Evolutionary conservation across 768 basidiomycete genomes (phyloP).

Genomic region (Auricularia heimuer): DNA sequence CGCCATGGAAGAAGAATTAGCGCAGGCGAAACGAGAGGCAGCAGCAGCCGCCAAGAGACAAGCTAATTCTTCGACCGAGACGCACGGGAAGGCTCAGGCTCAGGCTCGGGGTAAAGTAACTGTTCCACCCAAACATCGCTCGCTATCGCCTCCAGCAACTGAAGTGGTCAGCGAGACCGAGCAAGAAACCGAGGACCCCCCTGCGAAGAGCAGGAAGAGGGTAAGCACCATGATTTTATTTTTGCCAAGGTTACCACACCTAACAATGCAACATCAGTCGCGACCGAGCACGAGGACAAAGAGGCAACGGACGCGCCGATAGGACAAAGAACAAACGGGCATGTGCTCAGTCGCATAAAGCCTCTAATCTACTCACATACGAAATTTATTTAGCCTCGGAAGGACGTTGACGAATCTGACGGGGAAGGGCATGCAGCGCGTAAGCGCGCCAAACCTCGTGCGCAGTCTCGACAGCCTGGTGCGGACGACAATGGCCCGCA

Average conservation of each 20-base stretch:
- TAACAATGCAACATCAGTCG: not conserved
- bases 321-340: too few species aligned
- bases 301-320: not conserved
- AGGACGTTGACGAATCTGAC: not conserved
- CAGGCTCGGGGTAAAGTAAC: slow-evolving; percentile 18
- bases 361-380: not conserved
- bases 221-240: not conserved
- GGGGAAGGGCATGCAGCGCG: not conserved
- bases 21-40: slow-evolving; percentile 15
- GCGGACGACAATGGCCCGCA: not conserved
- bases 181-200: slow-evolving; percentile 35
- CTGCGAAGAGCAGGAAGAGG: not conserved
- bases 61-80: not conserved
- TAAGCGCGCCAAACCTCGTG: not conserved
- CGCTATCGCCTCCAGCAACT: slow-evolving; percentile 8
- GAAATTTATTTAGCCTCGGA: not conserved
- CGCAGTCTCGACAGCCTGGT: not conserved
- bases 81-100: not conserved
- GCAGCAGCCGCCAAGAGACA: not conserved
- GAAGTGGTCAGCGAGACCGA: slow-evolving; percentile 25
- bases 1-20: slow-evolving; percentile 8
- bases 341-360: not conserved
- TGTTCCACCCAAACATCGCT: slow-evolving; percentile 30
- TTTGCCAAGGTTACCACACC: not conserved
- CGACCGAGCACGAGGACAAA: not conserved